Base-by-base conservation (phyloP, 495 filamentous ascomycete species). In the Penicillium longicatenatum region DNA sequence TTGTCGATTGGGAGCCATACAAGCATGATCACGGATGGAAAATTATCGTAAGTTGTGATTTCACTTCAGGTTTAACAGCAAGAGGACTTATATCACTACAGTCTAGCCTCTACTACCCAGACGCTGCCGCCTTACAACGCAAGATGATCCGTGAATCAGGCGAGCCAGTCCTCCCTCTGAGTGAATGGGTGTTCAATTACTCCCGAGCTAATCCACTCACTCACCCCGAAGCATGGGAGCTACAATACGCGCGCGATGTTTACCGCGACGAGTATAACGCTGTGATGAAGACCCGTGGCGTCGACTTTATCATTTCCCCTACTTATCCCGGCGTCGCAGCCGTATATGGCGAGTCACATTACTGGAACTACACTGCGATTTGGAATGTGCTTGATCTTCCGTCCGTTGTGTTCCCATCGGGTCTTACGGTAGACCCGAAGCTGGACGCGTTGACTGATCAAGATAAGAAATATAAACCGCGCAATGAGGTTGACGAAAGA, bases 311-410 rank as follows among this genome's bases (percentile, higher is more conserved):
- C 44, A 74, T 94, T 1, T 85, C 80, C 50, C 88, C 89, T 0
- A 81, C 77, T 0, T 82, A 81, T 14, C 80, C 82, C 1, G 81
- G 85, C 14, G 79, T 79, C 0, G 87, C 89, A 1, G 79, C 84
- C 6, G 79, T 78, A 50, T 78, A 86, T 47, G 81, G 82, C 33
- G 83, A 82, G 14, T 75, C 82, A 0, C 79, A 81, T 16, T 90
- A 88, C 65, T 90, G 87, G 88, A 79, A 80, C 14, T 93, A 91
- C 52, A 89, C 86, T 0, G 73, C 77, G 3, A 83, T 89, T 57
- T 93, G 88, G 87, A 92, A 93, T 61, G 62, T 90, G 35, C 70
- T 91, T 0, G 87, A 91, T 64, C 86, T 86, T 58, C 89, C 86
- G 10, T 81, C 78, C 20, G 68, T 76, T 3, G 73, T 84, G 0